Percentiles rank a stretch among this genome's conserved stretches.
phyloP scores from a whole-genome alignment of 495 filamentous ascomycete species.

The Penicillium silybi region DNA sequence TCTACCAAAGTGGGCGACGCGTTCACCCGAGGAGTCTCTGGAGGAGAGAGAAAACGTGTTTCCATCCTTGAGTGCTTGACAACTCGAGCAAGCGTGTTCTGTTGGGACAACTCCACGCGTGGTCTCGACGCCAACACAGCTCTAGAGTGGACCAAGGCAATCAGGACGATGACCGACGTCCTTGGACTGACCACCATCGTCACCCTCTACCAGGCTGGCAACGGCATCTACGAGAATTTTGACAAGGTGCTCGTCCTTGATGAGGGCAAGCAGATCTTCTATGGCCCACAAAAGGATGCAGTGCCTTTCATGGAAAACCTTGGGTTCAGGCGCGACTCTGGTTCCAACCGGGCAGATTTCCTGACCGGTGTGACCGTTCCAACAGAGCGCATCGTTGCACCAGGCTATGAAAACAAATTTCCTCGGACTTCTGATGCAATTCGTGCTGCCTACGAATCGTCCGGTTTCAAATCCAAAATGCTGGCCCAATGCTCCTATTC shows the following conservation, averaged over 20 bases:
- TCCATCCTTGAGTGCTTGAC: conserved; percentile 64
- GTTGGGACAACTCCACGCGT: conserved; percentile 60
- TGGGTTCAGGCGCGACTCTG: conserved; percentile 60
- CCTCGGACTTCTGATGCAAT: conserved; percentile 36
- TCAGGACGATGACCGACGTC: conserved; percentile 46
- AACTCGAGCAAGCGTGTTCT: conserved; percentile 55
- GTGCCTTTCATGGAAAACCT: conserved; percentile 63
- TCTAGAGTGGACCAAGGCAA: conserved; percentile 49
- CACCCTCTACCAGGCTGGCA: conserved; percentile 60
- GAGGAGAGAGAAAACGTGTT: conserved; percentile 75
- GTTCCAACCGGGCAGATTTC: conserved; percentile 68
- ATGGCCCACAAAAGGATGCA: conserved; percentile 56
- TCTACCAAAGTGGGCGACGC: conserved; percentile 77
- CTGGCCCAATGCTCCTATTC: conserved; percentile 38
- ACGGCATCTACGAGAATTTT: conserved; percentile 59
- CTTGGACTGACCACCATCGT: conserved; percentile 45
- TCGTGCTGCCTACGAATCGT: conserved; percentile 29
- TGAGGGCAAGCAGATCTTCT: conserved; percentile 59
- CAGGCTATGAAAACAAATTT: conserved; percentile 16
- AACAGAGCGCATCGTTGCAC: conserved; percentile 43
- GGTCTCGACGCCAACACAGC: conserved; percentile 61
- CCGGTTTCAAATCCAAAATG: conserved; percentile 26
- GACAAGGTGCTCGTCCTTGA: conserved; percentile 69
- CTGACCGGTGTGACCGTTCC: conserved; percentile 70
- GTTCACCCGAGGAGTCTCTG: conserved; percentile 77